Percentiles rank a stretch among this genome's conserved stretches.
phyloP scores from a whole-genome alignment of 129 eudicot genomes.

The Apium graveolens region DNA sequence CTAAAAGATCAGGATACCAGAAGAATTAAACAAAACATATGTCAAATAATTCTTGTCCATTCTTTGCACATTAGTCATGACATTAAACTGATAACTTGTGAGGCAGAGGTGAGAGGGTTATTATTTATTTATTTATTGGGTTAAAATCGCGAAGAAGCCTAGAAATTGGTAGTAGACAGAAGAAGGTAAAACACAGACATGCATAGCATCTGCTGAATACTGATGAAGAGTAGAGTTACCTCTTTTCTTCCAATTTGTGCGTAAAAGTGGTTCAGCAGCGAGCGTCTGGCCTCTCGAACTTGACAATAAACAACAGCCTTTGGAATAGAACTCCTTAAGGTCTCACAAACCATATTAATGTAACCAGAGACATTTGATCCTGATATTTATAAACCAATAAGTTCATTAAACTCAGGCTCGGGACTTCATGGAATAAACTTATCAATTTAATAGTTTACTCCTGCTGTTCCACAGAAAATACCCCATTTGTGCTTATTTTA shows the following conservation, averaged over 20 bases:
- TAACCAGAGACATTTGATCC: constrained; percentile 88
- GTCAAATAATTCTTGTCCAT: neutral
- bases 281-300: constrained; percentile 83
- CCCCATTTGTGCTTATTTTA: neutral
- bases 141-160: neutral
- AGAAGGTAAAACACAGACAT: neutral
- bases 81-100: neutral
- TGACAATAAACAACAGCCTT: constrained; percentile 98
- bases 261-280: constrained; percentile 74
- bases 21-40: neutral
- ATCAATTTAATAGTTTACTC: neutral
- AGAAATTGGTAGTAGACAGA: neutral
- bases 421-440: neutral
- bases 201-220: neutral
- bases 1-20: neutral
- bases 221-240: constrained; percentile 30
- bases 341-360: constrained; percentile 78
- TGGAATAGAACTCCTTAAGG: constrained; percentile 71
- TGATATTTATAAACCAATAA: constrained; percentile 23
- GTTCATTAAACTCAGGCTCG: neutral
- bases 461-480: neutral
- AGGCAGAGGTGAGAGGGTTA: neutral
- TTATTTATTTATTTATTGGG: neutral
- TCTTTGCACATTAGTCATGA: neutral
- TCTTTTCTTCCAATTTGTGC: constrained; percentile 85